Conservation (phyloP, 108 stramenopile species). For the Skeletonema menzelii region DNA sequence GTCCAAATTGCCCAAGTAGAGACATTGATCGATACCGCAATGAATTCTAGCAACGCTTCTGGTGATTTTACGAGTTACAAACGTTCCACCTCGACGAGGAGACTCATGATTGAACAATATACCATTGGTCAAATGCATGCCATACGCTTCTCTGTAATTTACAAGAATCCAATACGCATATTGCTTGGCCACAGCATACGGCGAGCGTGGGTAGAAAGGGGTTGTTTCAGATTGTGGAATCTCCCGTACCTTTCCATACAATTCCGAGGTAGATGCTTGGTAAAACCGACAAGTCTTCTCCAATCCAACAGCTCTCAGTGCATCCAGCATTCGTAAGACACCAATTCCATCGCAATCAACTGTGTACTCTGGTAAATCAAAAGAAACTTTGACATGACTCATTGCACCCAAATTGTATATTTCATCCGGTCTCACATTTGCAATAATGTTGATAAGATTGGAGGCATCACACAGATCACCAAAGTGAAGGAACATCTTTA, state of each 20-base stretch:
- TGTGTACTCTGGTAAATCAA: constrained; percentile 82
- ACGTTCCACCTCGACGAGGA: constrained; percentile 68
- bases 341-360: constrained; percentile 73
- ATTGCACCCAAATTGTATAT: constrained; percentile 79
- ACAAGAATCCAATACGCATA: constrained; percentile 75
- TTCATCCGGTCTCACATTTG: constrained; percentile 50
- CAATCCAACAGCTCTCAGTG: constrained; percentile 54
- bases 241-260: constrained; percentile 77
- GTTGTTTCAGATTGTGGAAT: constrained; percentile 72
- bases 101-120: constrained; percentile 80
- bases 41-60: constrained; percentile 61
- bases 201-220: constrained; percentile 77
- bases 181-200: constrained; percentile 70
- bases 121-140: constrained; percentile 67
- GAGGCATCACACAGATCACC: constrained; percentile 74
- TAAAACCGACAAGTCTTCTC: constrained; percentile 29
- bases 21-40: constrained; percentile 45
- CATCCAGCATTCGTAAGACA: constrained; percentile 65
- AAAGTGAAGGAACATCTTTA: constrained; percentile 68
- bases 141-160: constrained; percentile 80
- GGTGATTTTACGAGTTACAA: constrained; percentile 76
- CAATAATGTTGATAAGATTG: constrained; percentile 51
- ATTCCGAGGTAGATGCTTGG: constrained; percentile 72
- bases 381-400: constrained; percentile 76
- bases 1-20: constrained; percentile 74